A percentile compares a stretch with the other conserved stretches of the same genome.
Evolutionary conservation across 148 eudicot genomes (phyloP).

Genomic region (Suaeda aralocaspica): DNA sequence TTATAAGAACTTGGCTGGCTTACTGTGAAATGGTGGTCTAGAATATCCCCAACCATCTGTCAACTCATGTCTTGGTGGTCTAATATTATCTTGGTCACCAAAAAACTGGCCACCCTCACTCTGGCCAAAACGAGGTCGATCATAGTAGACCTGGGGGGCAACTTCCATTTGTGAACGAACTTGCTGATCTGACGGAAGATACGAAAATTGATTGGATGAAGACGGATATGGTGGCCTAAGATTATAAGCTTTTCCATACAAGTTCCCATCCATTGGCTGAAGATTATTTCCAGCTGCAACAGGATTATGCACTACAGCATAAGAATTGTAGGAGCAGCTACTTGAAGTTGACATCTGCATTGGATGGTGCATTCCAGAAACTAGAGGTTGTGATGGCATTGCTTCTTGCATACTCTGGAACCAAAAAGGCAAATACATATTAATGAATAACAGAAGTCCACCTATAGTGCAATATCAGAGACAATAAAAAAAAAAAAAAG

Average conservation of each 20-base stretch:
- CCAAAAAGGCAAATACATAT: not conserved
- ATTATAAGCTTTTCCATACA: slow-evolving; percentile 46
- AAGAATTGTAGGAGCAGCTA: slow-evolving; percentile 42
- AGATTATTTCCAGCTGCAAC: slow-evolving; percentile 34
- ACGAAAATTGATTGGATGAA: slow-evolving; percentile 80
- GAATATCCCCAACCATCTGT: slow-evolving; percentile 74
- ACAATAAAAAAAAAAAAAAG: not conserved
- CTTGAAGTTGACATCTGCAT: slow-evolving; percentile 45
- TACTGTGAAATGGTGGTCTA: slow-evolving; percentile 62
- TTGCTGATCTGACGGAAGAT: slow-evolving; percentile 59
- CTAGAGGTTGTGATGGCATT: slow-evolving; percentile 32
- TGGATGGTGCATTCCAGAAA: slow-evolving; percentile 41
- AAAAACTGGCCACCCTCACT: slow-evolving; percentile 52
- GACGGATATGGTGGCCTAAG: slow-evolving; percentile 71
- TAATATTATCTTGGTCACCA: slow-evolving; percentile 62
- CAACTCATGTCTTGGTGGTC: slow-evolving; percentile 45
- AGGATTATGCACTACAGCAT: slow-evolving; percentile 48
- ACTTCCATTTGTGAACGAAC: slow-evolving; percentile 44
- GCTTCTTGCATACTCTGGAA: slow-evolving; percentile 55
- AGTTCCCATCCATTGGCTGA: slow-evolving; percentile 35
- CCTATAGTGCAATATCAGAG: not conserved
- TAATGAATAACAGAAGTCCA: not conserved
- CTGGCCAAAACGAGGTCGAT: slow-evolving; percentile 43
- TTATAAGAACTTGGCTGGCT: not conserved
- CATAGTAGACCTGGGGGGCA: slow-evolving; percentile 55